Conservation (phyloP, 2,329 filamentous ascomycete species). For the Diaporthe vexans region DNA sequence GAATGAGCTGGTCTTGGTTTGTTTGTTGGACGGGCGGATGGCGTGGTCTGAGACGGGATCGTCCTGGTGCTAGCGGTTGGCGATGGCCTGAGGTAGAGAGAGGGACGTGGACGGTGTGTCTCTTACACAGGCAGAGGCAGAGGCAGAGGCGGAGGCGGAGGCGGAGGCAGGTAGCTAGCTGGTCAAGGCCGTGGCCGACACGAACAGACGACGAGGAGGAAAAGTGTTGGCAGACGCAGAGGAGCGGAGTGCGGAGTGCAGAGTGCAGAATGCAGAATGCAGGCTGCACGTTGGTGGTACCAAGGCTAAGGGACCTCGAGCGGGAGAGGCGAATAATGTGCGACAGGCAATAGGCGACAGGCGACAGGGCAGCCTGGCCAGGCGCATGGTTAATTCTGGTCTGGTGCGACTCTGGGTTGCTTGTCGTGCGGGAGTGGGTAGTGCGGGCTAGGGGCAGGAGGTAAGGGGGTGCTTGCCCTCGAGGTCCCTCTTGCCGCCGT, state of each 20-base stretch:
- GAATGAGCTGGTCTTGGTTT: neutral
- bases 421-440: constrained; percentile 26
- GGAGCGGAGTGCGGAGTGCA: constrained; percentile 1
- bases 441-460: neutral
- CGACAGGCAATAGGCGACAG: constrained; percentile 15
- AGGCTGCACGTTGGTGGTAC: neutral
- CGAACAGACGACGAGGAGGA: neutral
- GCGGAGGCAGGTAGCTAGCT: no score
- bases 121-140: neutral
- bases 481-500: constrained; percentile 4
- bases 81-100: constrained; percentile 15
- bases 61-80: constrained; percentile 23
- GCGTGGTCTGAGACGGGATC: constrained; percentile 27
- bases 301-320: neutral
- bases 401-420: constrained; percentile 25
- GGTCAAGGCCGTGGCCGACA: neutral
- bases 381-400: neutral
- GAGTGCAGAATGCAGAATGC: constrained; percentile 22
- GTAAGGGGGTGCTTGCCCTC: constrained; percentile 9
- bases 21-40: constrained; percentile 8
- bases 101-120: neutral
- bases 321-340: constrained; percentile 14
- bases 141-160: no score
- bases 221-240: constrained; percentile 5
- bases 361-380: neutral